Base-by-base conservation (phyloP, 2,329 filamentous ascomycete genomes). In the Cercospora sp. region DNA sequence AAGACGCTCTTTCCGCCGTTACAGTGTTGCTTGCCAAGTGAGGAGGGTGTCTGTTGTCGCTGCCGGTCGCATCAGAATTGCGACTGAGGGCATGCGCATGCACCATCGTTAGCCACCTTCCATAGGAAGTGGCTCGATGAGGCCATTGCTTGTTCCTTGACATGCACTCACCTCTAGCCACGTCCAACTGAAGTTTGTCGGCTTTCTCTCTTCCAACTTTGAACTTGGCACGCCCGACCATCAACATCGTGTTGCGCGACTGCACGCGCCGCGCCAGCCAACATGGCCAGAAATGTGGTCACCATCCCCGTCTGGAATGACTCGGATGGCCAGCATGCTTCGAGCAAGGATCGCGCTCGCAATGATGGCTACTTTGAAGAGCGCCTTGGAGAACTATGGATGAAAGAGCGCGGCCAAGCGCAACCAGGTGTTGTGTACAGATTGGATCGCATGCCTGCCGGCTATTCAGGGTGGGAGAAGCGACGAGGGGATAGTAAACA, bases 381-480 rank as follows among this genome's bases (percentile, higher is more conserved):
- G n/a, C 69, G 66, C 8, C 55, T 78, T 18, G 76, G 64, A 8
- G 72, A 74, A 12, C 63, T 66, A 57, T 78, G 75, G 74, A 69
- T 69, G n/a, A 75, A 74, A 45, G 69, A 75, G 5, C 61, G 63
- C n/a, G 67, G 66, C 23, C 33, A 26, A 2, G 48, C 45, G 3
- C 66, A 59, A 30, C 58, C 62, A 6, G 70, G 69, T 58, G 60
- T 66, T 3, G 71, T 60, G 1, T 88, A 88, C 74, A 80, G 78
- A 1, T 79, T 90, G 0, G 82, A 87, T 63, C 74, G 75, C 16
- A 76, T 89, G 0, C 87, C 87, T 1, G 75, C 81, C 3, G 86
- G 86, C 2, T 90, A 87, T 73, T 78, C 77, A 0, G 73, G 87
- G 0, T 85, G 83, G 72, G 81, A 87, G 59, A 81, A 83, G 28